Conservation (phyloP, 495 filamentous ascomycete genomes). For the Aspergillus leporis region DNA sequence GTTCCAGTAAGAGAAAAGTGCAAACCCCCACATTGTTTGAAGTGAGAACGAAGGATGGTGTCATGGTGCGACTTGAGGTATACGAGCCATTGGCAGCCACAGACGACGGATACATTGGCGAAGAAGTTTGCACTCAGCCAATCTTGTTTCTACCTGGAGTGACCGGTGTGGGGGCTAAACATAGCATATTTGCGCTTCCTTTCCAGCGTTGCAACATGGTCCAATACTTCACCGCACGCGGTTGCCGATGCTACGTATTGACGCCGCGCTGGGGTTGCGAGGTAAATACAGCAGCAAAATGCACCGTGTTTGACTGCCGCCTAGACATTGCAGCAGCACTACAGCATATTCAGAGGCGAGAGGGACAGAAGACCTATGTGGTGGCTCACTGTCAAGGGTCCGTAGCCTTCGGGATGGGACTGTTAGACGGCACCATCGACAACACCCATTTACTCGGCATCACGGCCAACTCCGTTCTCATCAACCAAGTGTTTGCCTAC, state of each 20-base stretch:
- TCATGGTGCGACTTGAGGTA: background rate
- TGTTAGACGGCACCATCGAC: conserved; percentile 63
- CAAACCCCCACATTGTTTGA: background rate
- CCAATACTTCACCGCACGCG: conserved; percentile 61
- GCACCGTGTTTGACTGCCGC: conserved; percentile 62
- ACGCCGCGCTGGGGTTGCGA: conserved; percentile 63
- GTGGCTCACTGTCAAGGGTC: conserved; percentile 69
- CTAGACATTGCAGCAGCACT: conserved; percentile 62
- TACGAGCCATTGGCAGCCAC: conserved; percentile 4
- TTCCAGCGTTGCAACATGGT: conserved; percentile 66
- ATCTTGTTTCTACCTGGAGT: conserved; percentile 45
- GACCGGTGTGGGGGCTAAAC: conserved; percentile 62
- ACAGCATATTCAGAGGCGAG: conserved; percentile 48
- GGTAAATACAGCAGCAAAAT: conserved; percentile 50
- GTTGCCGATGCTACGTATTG: conserved; percentile 58
- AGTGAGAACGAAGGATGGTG: background rate
- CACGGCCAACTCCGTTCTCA: conserved; percentile 64
- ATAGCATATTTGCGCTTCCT: conserved; percentile 64
- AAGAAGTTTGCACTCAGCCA: background rate
- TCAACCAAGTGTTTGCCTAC: conserved; percentile 59
- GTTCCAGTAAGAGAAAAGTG: background rate
- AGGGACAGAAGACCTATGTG: conserved; percentile 49
- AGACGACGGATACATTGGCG: background rate
- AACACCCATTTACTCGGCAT: conserved; percentile 46
- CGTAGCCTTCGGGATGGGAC: conserved; percentile 56